Percentiles rank a stretch among this genome's conserved stretches.
Evolutionary conservation across 2,329 filamentous ascomycete genomes (phyloP).

Genomic region (Madurella mycetomatis): DNA sequence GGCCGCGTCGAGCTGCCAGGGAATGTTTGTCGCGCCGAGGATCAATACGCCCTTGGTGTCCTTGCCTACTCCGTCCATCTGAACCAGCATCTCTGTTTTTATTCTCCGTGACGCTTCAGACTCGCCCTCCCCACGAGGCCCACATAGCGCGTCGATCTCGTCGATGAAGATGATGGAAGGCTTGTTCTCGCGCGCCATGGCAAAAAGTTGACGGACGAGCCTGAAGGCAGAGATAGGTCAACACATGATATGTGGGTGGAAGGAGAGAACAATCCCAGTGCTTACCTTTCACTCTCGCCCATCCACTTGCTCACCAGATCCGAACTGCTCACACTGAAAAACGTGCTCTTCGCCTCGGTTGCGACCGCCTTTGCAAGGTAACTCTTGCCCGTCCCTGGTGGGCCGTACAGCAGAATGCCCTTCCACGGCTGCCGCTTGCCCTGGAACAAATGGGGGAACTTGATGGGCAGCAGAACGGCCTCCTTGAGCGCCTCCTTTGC

Average conservation of each 20-base stretch:
- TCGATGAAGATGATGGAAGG: conserved; percentile 99
- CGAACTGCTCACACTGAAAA: conserved; percentile 97
- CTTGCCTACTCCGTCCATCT: conserved; percentile 98
- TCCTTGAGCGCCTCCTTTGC: conserved; percentile 98
- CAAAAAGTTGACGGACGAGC: conserved; percentile 93
- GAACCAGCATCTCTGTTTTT: conserved; percentile 96
- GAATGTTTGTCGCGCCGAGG: conserved; percentile 94
- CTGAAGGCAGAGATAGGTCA: conserved; percentile 41
- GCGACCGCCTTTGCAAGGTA: conserved; percentile 96
- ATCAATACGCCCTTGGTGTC: conserved; percentile 93
- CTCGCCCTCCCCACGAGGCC: conserved; percentile 88
- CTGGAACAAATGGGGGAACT: conserved; percentile 93
- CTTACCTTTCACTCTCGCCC: conserved; percentile 94
- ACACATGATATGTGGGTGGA: conserved; percentile 16
- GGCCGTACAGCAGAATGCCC: conserved; percentile 92
- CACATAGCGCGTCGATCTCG: conserved; percentile 94
- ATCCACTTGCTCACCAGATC: conserved; percentile 99
- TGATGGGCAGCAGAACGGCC: conserved; percentile 95
- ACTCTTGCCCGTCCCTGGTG: conserved; percentile 95
- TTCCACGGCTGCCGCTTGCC: conserved; percentile 98
- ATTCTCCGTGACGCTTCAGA: conserved; percentile 95
- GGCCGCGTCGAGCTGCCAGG: conserved; percentile 95
- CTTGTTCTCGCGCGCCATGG: conserved; percentile 96
- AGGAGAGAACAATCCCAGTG: neutral
- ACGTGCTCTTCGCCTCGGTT: conserved; percentile 97